Base-by-base conservation (phyloP, 2,329 filamentous ascomycete genomes). In the Alternaria brassicicola region DNA sequence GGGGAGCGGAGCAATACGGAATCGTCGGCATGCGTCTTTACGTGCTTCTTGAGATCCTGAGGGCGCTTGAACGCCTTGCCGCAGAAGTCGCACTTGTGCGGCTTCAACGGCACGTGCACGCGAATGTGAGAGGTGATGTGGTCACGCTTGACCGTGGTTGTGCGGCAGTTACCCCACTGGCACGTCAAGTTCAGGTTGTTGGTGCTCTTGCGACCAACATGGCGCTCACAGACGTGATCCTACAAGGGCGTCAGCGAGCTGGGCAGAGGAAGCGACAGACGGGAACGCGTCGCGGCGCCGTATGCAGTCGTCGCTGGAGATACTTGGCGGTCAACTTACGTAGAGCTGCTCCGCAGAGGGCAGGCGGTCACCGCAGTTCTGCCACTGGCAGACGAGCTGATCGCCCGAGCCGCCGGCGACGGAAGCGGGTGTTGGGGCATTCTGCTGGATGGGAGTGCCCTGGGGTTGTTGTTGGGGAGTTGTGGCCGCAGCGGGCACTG, bases 111-210 rank as follows among this genome's bases (percentile, higher is more conserved):
- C n/a, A 99, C 94, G 78, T 99, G 95, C 52, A 98, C 95, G 65
- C 95, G 92, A 71, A 99, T 97, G 80, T 99, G 95, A 49, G 95
- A 98, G 49, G 95, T 99, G 80, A 99, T 99, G 82, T 99, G 95
- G 74, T 98, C 95, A 72, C 95, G 92, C 85, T 99, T 98, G 77
- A 98, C 94, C 2, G 94, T 98, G 46, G 93, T 97, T 21, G 94
- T 98, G 64, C 93, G 89, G 82, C 95, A 99, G 65, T 89, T 90
- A 70, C 93, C 95, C 95, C 95, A 99, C 77, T 96, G 92, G 81
- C 95, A 99, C 53, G 93, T 97, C 76, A 99, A 81, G 79, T 95
- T 98, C 74, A 99, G 84, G 81, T 99, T 99, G 83, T 98, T 98
- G 75, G 95, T 99, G 82, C 92, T 96, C 84, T 99, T 99, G 80